Percentiles rank a stretch among this genome's conserved stretches.
These are phyloP conservation scores for Peronospora belbahrii DNA, from an alignment of 352 stramenopile genomes.

Conservation along the genomic window DNA sequence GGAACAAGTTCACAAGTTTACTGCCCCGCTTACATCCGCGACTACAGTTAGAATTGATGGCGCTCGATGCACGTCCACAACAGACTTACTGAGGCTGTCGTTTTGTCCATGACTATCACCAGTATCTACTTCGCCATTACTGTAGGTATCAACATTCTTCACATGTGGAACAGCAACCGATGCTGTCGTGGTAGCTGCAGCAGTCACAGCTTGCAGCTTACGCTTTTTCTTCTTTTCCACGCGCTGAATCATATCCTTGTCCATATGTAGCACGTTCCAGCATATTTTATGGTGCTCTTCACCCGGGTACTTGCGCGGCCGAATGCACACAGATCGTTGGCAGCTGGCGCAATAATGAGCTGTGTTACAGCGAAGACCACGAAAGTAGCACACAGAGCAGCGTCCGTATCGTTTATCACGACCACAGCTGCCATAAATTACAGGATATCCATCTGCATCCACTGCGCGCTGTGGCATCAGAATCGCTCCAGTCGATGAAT, in stretches of 20 bases:
- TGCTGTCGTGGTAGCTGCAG: slow-evolving; percentile 1
- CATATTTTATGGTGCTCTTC: slow-evolving; percentile 70
- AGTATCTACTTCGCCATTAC: neutral
- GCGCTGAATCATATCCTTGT: slow-evolving; percentile 65
- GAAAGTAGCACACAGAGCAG: slow-evolving; percentile 71
- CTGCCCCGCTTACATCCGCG: slow-evolving; percentile 23
- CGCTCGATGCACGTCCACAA: slow-evolving; percentile 13
- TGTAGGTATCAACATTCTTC: slow-evolving; percentile 4
- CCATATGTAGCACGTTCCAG: slow-evolving; percentile 75
- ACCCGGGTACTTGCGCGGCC: slow-evolving; percentile 52
- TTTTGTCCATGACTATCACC: slow-evolving; percentile 10
- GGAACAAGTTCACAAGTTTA: slow-evolving; percentile 16
- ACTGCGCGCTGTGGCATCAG: slow-evolving; percentile 9
- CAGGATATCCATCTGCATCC: slow-evolving; percentile 38
- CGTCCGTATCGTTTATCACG: slow-evolving; percentile 63
- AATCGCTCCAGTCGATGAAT: slow-evolving; percentile 2
- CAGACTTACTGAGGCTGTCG: slow-evolving; percentile 4
- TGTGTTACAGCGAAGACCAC: slow-evolving; percentile 56
- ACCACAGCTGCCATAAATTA: slow-evolving; percentile 59
- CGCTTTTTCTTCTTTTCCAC: slow-evolving; percentile 66
- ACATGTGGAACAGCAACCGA: slow-evolving; percentile 2
- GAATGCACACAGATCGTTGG: slow-evolving; percentile 64
- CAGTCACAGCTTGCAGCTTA: slow-evolving; percentile 27
- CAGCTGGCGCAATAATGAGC: slow-evolving; percentile 63
- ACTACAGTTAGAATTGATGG: slow-evolving; percentile 23